Evolutionary conservation across 306 rosid species (phyloP), one percentile per base, ranked within the genome.

Genomic region (Cotoneaster glaucophyllus): DNA sequence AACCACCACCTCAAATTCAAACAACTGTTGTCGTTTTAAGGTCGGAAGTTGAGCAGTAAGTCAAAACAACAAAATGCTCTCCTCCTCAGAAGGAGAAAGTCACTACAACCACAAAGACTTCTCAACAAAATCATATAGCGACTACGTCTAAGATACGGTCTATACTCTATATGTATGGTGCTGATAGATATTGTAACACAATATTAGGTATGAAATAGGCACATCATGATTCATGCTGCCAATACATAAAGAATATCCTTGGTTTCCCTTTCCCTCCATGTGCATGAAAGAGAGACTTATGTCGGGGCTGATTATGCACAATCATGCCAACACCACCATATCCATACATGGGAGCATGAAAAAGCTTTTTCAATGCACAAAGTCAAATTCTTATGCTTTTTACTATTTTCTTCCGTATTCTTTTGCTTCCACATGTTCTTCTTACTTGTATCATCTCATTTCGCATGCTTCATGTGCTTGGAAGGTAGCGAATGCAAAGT

Each of bases 301-400:
- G 85, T 86, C 77, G 52, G 81, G 83, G 75, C 77, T 80, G 76
- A 88, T 85, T 57, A 82, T 82, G 75, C 85, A 85, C 82, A 82
- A 84, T 83, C 73, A 86, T 88, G 90, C 76, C 88, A 34, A 34
- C 85, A 88, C 80, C 89, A 88, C 66, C 85, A 78, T 52, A 73
- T 56, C 89, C 68, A 77, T 78, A 10, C 71, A 74, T 78, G 74
- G 81, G 85, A 50, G 85, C 91, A 80, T 80, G 89, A 67, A 70
- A 75, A 48, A 24, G 50, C 81, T 74, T 84, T 87, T 64, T 31
- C 26, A 5, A 68, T 70, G 83, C 77, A 81, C 74, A 70, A 80
- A 87, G 88, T 91, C 93, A 87, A 85, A 82, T 88, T 73, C 69
- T 67, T 67, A 29, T 61, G 24, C 77, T 61, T 76, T 70, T 57